These are phyloP conservation scores for Tetrahymena thermophila DNA, from an alignment of 73 alveolate species.

Conservation along the genomic window DNA sequence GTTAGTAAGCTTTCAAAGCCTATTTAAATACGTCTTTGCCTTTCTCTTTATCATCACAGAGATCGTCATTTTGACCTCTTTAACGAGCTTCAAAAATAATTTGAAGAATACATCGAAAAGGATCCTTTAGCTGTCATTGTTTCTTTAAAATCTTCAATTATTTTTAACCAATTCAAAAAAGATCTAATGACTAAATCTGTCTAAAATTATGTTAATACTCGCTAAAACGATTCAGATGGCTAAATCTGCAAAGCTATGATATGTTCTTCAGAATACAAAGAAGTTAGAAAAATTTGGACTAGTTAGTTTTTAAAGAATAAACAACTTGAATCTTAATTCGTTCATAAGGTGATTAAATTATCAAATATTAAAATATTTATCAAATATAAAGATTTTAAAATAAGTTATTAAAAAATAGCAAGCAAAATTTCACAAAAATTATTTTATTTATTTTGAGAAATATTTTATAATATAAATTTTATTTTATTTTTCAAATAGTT, in stretches of 20 bases:
- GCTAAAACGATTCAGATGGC: neutral
- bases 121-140: neutral
- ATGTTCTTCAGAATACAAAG: neutral
- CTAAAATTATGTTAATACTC: neutral
- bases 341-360: neutral
- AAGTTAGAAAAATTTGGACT: neutral
- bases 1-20: neutral
- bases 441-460: neutral
- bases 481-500: neutral
- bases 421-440: neutral
- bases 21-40: neutral
- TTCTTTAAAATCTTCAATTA: neutral
- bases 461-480: neutral
- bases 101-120: neutral
- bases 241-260: neutral
- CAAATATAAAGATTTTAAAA: too few species aligned
- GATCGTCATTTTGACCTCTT: neutral
- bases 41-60: neutral
- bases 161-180: neutral
- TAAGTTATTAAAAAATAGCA: too few species aligned
- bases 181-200: neutral
- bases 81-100: neutral
- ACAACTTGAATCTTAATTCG: neutral
- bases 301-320: neutral
- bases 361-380: too few species aligned